Percentiles rank a stretch among this genome's conserved stretches.
phyloP scores from a whole-genome alignment of 345 rosid genomes.

The Streptanthus diversifolius region DNA sequence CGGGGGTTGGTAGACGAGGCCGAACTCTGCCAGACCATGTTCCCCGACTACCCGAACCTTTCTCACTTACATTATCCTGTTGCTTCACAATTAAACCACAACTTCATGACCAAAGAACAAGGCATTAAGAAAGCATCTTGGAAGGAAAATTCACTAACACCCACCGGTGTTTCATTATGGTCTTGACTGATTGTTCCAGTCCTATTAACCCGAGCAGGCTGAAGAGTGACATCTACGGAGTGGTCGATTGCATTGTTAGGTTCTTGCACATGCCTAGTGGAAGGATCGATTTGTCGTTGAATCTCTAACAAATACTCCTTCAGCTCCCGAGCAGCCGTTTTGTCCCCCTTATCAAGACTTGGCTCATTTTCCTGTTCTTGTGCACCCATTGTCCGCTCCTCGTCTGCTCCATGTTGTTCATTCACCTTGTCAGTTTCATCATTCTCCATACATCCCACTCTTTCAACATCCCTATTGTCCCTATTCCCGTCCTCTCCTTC shows the following conservation, averaged over 20 bases:
- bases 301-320: conserved; percentile 22
- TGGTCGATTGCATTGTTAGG: conserved; percentile 3
- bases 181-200: background rate
- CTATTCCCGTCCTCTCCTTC: background rate
- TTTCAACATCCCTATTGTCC: conserved; percentile 5
- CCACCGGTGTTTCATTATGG: background rate
- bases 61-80: conserved; percentile 23
- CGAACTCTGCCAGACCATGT: conserved; percentile 26
- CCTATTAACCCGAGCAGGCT: conserved; percentile 7
- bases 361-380: conserved; percentile 21
- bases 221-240: conserved; percentile 20
- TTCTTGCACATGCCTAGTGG: conserved; percentile 5
- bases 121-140: background rate
- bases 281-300: conserved; percentile 10
- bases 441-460: background rate
- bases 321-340: conserved; percentile 19
- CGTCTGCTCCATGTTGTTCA: background rate
- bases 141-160: background rate
- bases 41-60: conserved; percentile 15
- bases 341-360: conserved; percentile 14
- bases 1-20: conserved; percentile 15
- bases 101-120: conserved; percentile 7
- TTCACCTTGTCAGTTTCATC: background rate
- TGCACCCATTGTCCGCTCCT: conserved; percentile 2
- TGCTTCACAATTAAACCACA: conserved; percentile 12